A percentile compares a stretch with the other conserved stretches of the same genome.
These are phyloP conservation scores for Paragyromitra xinjiangensis DNA, from an alignment of 495 filamentous ascomycete species.

Conservation along the genomic window DNA sequence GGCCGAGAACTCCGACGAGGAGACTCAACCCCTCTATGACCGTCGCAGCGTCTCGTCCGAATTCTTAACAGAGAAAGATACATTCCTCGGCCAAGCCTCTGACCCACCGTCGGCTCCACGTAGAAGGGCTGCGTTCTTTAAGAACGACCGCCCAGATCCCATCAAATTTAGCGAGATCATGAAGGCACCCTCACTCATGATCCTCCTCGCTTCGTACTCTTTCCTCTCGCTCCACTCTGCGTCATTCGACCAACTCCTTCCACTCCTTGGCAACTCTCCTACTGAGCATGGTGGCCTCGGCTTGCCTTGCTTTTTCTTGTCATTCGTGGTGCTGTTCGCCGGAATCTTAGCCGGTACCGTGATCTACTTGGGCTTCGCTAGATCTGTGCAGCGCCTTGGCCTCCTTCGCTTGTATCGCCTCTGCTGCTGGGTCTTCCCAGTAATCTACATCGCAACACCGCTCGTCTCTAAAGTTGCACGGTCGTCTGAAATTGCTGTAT, in stretches of 20 bases:
- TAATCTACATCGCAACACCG: conserved; percentile 60
- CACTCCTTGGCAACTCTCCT: conserved; percentile 61
- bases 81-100: conserved; percentile 59
- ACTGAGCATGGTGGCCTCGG: conserved; percentile 61
- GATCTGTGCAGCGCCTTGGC: conserved; percentile 58
- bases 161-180: conserved; percentile 61
- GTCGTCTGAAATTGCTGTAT: conserved; percentile 52
- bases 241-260: conserved; percentile 62
- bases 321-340: conserved; percentile 58
- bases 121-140: conserved; percentile 48
- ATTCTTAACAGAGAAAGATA: conserved; percentile 60
- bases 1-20: conserved; percentile 39
- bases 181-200: conserved; percentile 60
- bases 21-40: conserved; percentile 43
- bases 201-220: conserved; percentile 61
- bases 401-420: conserved; percentile 61
- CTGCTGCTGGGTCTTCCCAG: conserved; percentile 59
- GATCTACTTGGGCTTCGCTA: conserved; percentile 57
- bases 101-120: conserved; percentile 36
- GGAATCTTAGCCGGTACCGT: conserved; percentile 57
- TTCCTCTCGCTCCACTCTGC: conserved; percentile 62
- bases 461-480: conserved; percentile 57
- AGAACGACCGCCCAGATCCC: conserved; percentile 59
- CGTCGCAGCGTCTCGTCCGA: conserved; percentile 50
- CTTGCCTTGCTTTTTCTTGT: conserved; percentile 61